Base-by-base conservation (phyloP, 768 basidiomycete genomes). In the Dioszegia crocea region DNA sequence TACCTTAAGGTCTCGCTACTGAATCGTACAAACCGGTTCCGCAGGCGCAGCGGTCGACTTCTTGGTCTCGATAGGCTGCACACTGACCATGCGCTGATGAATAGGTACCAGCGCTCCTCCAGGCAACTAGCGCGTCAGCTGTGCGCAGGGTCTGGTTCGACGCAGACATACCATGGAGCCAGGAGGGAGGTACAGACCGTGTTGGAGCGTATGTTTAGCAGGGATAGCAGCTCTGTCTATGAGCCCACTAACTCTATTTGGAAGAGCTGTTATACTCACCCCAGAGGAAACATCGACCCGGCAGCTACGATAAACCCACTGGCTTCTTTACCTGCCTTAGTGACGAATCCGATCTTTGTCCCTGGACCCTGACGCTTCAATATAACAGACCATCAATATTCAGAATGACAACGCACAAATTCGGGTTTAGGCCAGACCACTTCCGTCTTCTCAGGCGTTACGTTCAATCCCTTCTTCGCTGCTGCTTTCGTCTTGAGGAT, bases 61-160 rank as follows among this genome's bases (percentile, higher is more conserved):
- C 0, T 24, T 8, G 5, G 70, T 72, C 40, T 59, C 38, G 23
- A 73, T 59, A 31, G 71, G 68, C 50, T 73, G 71, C 0, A 73
- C 71, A 12, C 60, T 63, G 3, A 73, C 71, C 68, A 72, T 69
- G 26, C 71, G 55, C 21, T 67, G 69, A 47, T 73, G 71, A n/a
- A 73, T 73, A 16, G 47, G 47, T 12, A 48, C 47, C 8, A 48
- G 47, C 3, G 47, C 47, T 12, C 30, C 54, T 9, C 54, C 41
- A 27, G 26, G 24, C 29, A 45, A 29, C 54, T 55, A 5, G n/a
- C 26, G 16, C 11, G 17, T 29, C 54, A 45, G 24, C 24, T 33
- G 33, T 14, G 6, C 33, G 33, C 33, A 14, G 33, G 8, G 14
- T 6, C 6, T 33, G 33, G 14, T 33, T 33, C 8, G 8, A 6